These are phyloP conservation scores for Astrephomene gubernaculifera DNA, from an alignment of 139 green algal species.

Conservation along the genomic window DNA sequence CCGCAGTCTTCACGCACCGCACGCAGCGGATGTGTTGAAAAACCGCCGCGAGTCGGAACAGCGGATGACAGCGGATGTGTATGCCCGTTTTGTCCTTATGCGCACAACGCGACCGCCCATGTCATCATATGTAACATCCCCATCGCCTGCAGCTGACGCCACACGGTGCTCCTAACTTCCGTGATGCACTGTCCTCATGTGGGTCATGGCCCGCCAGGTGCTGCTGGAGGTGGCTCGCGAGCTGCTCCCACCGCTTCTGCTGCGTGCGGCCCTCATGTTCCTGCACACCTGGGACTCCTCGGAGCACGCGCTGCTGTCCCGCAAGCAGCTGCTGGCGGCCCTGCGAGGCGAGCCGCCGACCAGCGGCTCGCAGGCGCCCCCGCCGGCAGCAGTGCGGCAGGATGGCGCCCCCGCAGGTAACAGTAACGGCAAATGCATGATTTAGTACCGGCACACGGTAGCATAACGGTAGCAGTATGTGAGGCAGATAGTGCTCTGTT, in stretches of 20 bases:
- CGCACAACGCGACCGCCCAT: neutral
- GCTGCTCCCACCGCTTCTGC: neutral
- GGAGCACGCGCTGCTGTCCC: constrained; percentile 47
- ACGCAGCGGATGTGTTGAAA: neutral
- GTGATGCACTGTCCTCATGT: too few relatives aligned
- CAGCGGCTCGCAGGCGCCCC: constrained; percentile 11
- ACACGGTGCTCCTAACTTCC: too few relatives aligned
- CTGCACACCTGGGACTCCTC: constrained; percentile 47
- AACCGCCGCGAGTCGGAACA: neutral
- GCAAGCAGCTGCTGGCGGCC: constrained; percentile 44
- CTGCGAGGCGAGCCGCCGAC: constrained; percentile 36
- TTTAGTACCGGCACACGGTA: too few relatives aligned
- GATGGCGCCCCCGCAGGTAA: too few relatives aligned
- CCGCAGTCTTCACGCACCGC: neutral
- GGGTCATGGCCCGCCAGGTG: too few relatives aligned
- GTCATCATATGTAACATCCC: neutral
- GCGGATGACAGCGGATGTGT: neutral
- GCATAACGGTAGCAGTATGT: neutral
- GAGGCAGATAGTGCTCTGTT: neutral
- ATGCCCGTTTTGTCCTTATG: neutral
- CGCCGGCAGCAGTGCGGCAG: neutral
- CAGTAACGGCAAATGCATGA: too few relatives aligned
- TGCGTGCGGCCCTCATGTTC: constrained; percentile 27
- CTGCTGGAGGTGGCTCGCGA: constrained; percentile 9
- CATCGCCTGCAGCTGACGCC: neutral